Base-by-base conservation (phyloP, 768 basidiomycete species). In the Cubamyces lactineus region DNA sequence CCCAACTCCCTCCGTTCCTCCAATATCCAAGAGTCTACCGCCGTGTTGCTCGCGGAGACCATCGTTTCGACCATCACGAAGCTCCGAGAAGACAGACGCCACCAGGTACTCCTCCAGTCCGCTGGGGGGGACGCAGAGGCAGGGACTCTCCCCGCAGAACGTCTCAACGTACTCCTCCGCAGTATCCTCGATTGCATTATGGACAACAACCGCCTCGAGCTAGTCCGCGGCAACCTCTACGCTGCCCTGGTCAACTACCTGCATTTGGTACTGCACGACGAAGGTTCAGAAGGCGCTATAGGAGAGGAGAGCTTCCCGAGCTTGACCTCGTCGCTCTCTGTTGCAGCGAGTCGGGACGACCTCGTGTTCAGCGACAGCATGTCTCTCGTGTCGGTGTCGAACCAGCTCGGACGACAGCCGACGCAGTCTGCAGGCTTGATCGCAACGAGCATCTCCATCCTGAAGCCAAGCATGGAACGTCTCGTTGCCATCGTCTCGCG, bases 181-280 rank as follows among this genome's bases (percentile, higher is more conserved):
- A 85, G 80, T 64, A 79, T 94, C 28, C 72, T 97, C 55, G 86
- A 92, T 54, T 89, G 87, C 50, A 83, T 95, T 57, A 69, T 89
- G 59, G 86, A 90, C 63, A 88, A 83, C 61, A 91, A 89, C 62
- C 88, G 86, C 13, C 83, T 89, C 26, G 94, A 96, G 70, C 80
- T 92, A 53, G 89, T 95, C 17, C 88, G 96, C 24, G 96, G 96
- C 7, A 98, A 98, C 71, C 79, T 98, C n/a, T 98, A 96, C 73
- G 93, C 94, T 3, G 80, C 92, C 5, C 78, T 98, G 59, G 86
- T 93, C 76, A 96, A 96, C 74, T 96, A 94, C 70, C 76, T 96
- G 43, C 89, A 95, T 69, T 82, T 96, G n/a, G 78, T 91, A 49
- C 53, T 66, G 11, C 59, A 61, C 15, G 64, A 52, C 39, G 64